Conservation (phyloP, 148 eudicot genomes). For the Rhododendron kiyosumense region DNA sequence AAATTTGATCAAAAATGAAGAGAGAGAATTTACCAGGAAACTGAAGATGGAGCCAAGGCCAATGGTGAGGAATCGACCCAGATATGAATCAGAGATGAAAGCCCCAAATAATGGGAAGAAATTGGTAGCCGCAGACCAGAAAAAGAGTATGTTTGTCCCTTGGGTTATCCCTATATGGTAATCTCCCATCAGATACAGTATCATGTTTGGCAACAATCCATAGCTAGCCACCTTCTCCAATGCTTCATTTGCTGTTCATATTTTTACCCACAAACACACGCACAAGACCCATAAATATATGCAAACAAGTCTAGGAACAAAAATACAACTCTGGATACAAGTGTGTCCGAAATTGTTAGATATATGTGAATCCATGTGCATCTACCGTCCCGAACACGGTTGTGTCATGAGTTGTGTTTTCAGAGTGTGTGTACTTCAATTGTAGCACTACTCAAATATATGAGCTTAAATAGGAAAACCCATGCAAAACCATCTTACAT, state of each 20-base stretch:
- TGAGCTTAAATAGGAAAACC: too few relatives aligned
- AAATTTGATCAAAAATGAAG: background rate
- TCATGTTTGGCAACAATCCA: slow-evolving; percentile 83
- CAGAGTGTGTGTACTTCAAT: too few relatives aligned
- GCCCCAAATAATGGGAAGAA: slow-evolving; percentile 73
- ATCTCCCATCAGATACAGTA: slow-evolving; percentile 57
- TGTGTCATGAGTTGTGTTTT: too few relatives aligned
- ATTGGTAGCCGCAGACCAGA: slow-evolving; percentile 71
- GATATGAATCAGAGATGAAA: slow-evolving; percentile 66
- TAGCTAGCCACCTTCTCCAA: slow-evolving; percentile 83
- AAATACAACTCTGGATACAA: too few relatives aligned
- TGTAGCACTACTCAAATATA: too few relatives aligned
- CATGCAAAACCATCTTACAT: too few relatives aligned
- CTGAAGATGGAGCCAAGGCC: slow-evolving; percentile 57
- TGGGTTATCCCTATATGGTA: slow-evolving; percentile 52
- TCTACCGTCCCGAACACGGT: too few relatives aligned
- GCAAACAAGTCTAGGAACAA: background rate
- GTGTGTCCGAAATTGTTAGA: too few relatives aligned
- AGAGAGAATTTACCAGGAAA: slow-evolving; percentile 44
- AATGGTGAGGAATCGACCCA: slow-evolving; percentile 77
- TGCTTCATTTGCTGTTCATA: slow-evolving; percentile 63
- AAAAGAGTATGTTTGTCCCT: slow-evolving; percentile 51
- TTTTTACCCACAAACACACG: background rate
- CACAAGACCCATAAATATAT: background rate
- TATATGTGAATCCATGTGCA: too few relatives aligned